Evolutionary conservation across 2,329 filamentous ascomycete genomes (phyloP), one percentile per base, ranked within the genome.

Genomic region (Nothopassalora personata): DNA sequence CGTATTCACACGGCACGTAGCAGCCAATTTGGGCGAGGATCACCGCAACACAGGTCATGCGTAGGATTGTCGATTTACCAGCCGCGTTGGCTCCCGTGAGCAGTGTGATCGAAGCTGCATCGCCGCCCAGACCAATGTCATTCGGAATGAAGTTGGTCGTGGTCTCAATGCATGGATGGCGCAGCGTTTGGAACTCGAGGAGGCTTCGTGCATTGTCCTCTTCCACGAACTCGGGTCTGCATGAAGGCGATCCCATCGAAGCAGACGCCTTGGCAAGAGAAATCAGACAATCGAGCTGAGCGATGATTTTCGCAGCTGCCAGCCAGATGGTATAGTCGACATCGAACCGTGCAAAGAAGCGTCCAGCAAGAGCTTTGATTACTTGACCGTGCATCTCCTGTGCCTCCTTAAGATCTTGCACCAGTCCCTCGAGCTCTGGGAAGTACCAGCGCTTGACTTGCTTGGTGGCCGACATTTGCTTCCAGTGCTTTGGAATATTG

Each of bases 11-110:
- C 1, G 94, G 94, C 1, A 99, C 85, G 66, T 96, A 89, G 73
- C 93, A 97, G 57, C 94, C 94, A 31, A 99, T 88, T 72, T 99
- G 94, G 0, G 94, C 94, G 85, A 99, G 92, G 67, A 99, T 97
- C 53, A 97, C 93, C 0, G 94, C 94, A 51, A 94, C 86, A 69
- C 94, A 99, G 2, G 93, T 95, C 94, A 97, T 97, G 70, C 94
- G 86, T 33, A 99, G 82, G 47, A 99, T 85, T 1, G 94, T 99
- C 1, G 94, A 97, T 77, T 99, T 99, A 71, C 94, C 94, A 52
- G 94, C 94, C 8, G 94, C 94, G 70, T 99, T 99, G 60, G 94
- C 94, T 72, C 94, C 94, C 1, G 94, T 99, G 43, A 99, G 83
- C 31, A 99, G 80, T 67, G 90, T 91, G 67, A 99, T 93, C 68